These are phyloP conservation scores for Pisolithus microcarpus DNA, from an alignment of 768 basidiomycete species.

Conservation along the genomic window DNA sequence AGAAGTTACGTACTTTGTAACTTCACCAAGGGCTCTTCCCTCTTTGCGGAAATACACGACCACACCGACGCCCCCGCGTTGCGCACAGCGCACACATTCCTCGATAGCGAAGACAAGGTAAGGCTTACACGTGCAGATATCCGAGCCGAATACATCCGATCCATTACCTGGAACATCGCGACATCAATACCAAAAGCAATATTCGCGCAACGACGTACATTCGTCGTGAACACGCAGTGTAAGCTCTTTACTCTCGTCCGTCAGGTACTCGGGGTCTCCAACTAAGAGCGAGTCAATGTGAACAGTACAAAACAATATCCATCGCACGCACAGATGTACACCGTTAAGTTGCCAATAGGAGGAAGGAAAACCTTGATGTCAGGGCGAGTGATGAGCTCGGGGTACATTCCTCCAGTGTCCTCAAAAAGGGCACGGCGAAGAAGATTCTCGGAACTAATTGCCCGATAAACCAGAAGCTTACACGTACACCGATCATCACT, in stretches of 20 bases:
- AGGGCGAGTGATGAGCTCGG: conserved; percentile 89
- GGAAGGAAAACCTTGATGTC: conserved; percentile 96
- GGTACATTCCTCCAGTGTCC: conserved; percentile 94
- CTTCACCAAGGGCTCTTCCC: conserved; percentile 88
- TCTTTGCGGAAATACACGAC: conserved; percentile 95
- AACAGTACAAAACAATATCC: background rate
- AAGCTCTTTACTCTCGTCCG: conserved; percentile 70
- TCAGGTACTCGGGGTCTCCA: conserved; percentile 73
- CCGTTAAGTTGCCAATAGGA: conserved; percentile 86
- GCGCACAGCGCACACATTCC: conserved; percentile 81
- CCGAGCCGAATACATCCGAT: conserved; percentile 92
- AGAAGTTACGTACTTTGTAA: conserved; percentile 59
- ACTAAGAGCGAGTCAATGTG: conserved; percentile 36
- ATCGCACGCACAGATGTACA: conserved; percentile 71
- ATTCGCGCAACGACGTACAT: conserved; percentile 39
- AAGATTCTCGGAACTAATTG: conserved; percentile 63
- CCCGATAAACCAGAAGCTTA: background rate
- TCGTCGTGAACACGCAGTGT: conserved; percentile 92
- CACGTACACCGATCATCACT: conserved; percentile 22
- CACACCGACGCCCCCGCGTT: conserved; percentile 83
- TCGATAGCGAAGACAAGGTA: conserved; percentile 91
- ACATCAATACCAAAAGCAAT: background rate
- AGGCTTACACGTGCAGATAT: conserved; percentile 89
- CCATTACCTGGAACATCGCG: conserved; percentile 57
- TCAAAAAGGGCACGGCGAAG: conserved; percentile 92